A percentile compares a stretch with the other conserved stretches of the same genome.
Conservation (phyloP, 306 rosid genomes). For the Cicer yamashitae region DNA sequence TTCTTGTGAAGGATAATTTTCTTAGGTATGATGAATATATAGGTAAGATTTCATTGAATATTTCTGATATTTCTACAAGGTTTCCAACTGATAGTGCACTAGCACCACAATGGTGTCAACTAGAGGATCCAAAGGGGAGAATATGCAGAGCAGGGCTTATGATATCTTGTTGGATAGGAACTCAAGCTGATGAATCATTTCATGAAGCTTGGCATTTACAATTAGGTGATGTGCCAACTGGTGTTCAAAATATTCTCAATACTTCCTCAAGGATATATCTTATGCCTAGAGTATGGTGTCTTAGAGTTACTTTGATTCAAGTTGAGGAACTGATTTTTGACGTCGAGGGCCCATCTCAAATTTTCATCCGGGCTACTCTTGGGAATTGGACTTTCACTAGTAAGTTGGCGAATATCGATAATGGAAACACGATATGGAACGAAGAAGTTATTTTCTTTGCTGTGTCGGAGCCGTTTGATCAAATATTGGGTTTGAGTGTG, state of each 20-base stretch:
- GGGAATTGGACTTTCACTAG: conserved; percentile 41
- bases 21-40: not conserved
- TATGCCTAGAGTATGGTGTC: conserved; percentile 48
- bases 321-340: conserved; percentile 38
- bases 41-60: conserved; percentile 24
- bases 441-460: conserved; percentile 50
- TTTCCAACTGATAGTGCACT: conserved; percentile 45
- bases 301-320: conserved; percentile 45
- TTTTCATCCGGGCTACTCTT: conserved; percentile 46
- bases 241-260: not conserved
- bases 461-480: conserved; percentile 56
- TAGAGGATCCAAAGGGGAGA: conserved; percentile 36
- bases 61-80: conserved; percentile 43
- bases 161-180: conserved; percentile 54
- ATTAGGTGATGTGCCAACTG: conserved; percentile 5
- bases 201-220: conserved; percentile 45
- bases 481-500: conserved; percentile 40
- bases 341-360: conserved; percentile 26
- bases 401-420: conserved; percentile 30
- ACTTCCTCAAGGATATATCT: conserved; percentile 39
- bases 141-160: conserved; percentile 42
- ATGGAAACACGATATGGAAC: conserved; percentile 48
- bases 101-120: conserved; percentile 40
- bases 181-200: conserved; percentile 51
- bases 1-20: conserved; percentile 29